A percentile compares a stretch with the other conserved stretches of the same genome.
These are phyloP conservation scores for Limonomyces culmigenus DNA, from an alignment of 1,284 basidiomycete species.

Conservation along the genomic window DNA sequence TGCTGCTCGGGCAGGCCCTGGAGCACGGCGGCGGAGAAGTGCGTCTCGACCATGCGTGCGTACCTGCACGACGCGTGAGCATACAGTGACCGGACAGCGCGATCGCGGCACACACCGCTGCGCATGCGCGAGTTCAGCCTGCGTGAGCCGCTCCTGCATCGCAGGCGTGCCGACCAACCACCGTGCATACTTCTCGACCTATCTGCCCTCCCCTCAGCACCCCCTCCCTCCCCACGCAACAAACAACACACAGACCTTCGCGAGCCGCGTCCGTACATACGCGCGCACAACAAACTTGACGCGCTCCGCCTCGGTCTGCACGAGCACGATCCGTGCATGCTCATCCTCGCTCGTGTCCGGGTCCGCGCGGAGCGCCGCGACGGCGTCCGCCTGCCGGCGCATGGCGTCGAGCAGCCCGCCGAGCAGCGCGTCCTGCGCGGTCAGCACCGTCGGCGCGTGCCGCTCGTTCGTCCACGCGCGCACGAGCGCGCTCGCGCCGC, in stretches of 20 bases:
- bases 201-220: too few species aligned
- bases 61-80: slow-evolving; percentile 28
- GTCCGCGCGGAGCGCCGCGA: slow-evolving; percentile 43
- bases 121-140: slow-evolving; percentile 67
- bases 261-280: slow-evolving; percentile 72
- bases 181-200: slow-evolving; percentile 81
- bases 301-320: slow-evolving; percentile 84
- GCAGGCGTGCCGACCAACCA: slow-evolving; percentile 54
- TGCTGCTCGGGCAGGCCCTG: slow-evolving; percentile 65
- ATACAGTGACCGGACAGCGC: not conserved
- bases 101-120: slow-evolving; percentile 28
- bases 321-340: slow-evolving; percentile 79
- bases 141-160: slow-evolving; percentile 56
- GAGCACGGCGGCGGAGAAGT: slow-evolving; percentile 59
- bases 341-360: slow-evolving; percentile 76
- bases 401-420: slow-evolving; percentile 65
- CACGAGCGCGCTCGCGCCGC: slow-evolving; percentile 41
- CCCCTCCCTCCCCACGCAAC: too few species aligned
- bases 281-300: slow-evolving; percentile 80
- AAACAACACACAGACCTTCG: slow-evolving; percentile 67
- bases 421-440: slow-evolving; percentile 61
- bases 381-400: slow-evolving; percentile 57
- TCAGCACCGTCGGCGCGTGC: slow-evolving; percentile 65
- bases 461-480: slow-evolving; percentile 79
- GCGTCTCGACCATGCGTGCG: slow-evolving; percentile 52